Conservation (phyloP, 2,329 filamentous ascomycete genomes). For the Pseudopyrenochaeta lycopersici region DNA sequence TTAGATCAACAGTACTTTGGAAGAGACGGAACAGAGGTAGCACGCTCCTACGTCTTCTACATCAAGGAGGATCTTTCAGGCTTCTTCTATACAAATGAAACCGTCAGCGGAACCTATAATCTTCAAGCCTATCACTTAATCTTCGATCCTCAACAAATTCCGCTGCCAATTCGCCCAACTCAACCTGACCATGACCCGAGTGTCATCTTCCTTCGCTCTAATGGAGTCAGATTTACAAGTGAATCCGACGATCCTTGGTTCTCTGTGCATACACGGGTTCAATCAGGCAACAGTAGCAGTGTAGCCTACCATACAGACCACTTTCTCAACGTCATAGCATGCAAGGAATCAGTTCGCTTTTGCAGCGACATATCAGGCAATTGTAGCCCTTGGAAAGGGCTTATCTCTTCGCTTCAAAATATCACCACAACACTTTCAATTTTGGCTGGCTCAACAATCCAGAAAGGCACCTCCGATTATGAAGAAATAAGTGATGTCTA, state of each 20-base stretch:
- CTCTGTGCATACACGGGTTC: neutral
- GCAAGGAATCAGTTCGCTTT: constrained; percentile 1
- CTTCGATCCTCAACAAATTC: neutral
- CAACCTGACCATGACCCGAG: neutral
- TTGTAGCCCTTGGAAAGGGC: neutral
- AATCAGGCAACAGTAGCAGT: neutral
- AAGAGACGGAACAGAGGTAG: neutral
- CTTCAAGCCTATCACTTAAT: neutral
- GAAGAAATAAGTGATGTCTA: neutral
- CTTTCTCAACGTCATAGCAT: constrained; percentile 3
- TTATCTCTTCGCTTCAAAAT: neutral
- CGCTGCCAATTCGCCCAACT: neutral
- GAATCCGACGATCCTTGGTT: constrained; percentile 3
- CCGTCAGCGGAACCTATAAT: constrained; percentile 1
- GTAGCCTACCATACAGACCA: neutral
- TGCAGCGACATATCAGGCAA: neutral
- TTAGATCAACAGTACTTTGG: neutral
- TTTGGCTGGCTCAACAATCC: neutral
- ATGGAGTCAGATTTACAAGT: neutral
- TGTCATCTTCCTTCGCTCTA: constrained; percentile 1
- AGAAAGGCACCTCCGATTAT: neutral
- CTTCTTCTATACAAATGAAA: neutral
- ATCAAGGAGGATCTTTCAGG: neutral
- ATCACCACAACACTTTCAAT: neutral
- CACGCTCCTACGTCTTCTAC: neutral